Evolutionary conservation across 202 grass and related monocot species (phyloP).

Genomic region (Cymbopogon flexuosus): DNA sequence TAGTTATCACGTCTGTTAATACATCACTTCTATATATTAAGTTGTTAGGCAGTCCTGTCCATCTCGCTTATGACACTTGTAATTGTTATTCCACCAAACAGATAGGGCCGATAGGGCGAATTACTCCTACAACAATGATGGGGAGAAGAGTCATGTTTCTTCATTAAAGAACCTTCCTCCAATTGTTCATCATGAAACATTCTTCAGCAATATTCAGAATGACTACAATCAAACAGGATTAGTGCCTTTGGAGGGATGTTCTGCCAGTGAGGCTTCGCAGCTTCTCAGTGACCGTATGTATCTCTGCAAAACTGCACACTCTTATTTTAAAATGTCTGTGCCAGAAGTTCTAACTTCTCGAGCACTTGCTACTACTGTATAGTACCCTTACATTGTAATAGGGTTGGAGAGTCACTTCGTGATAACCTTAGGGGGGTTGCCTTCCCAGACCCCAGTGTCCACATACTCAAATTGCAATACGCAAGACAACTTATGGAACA

Average conservation of each 20-base stretch:
- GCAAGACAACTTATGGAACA: constrained; percentile 10
- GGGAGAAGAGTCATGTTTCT: constrained; percentile 46
- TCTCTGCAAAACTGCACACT: constrained; percentile 22
- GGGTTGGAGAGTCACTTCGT: background rate
- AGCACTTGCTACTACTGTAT: background rate
- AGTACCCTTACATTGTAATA: constrained; percentile 5
- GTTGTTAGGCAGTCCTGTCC: constrained; percentile 1
- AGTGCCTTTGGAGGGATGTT: constrained; percentile 51
- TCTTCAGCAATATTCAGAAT: constrained; percentile 42
- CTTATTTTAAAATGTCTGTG: constrained; percentile 2
- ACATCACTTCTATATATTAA: background rate
- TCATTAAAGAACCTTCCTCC: constrained; percentile 59
- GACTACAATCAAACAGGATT: constrained; percentile 43
- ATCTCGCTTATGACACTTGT: background rate
- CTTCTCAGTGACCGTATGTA: constrained; percentile 52
- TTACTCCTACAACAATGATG: constrained; percentile 47
- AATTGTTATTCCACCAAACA: constrained; percentile 34
- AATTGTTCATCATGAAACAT: constrained; percentile 44
- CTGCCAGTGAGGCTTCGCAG: constrained; percentile 47
- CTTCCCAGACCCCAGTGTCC: background rate
- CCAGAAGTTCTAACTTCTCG: constrained; percentile 3
- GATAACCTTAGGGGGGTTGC: background rate
- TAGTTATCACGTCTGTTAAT: background rate
- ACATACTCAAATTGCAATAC: background rate
- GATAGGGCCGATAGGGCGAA: constrained; percentile 45